These are phyloP conservation scores for Ganoderma multipileum DNA, from an alignment of 1,284 basidiomycete species.

Conservation along the genomic window DNA sequence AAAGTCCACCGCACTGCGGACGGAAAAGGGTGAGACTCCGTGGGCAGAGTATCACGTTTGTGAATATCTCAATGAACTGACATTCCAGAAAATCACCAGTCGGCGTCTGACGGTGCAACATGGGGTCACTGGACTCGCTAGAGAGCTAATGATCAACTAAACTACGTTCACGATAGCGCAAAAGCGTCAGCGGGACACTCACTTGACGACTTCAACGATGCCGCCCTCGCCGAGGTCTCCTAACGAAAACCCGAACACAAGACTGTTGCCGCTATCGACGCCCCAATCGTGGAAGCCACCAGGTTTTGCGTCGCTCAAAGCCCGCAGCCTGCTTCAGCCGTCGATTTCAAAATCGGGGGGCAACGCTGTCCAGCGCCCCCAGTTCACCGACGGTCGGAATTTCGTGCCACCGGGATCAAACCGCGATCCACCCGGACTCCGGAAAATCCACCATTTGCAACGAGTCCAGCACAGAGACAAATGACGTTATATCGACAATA, in stretches of 20 bases:
- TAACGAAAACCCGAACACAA: neutral
- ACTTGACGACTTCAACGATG: neutral
- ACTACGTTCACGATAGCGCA: constrained; percentile 1
- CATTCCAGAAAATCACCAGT: neutral
- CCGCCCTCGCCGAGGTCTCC: neutral
- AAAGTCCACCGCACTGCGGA: neutral
- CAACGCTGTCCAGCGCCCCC: neutral
- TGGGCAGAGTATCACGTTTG: neutral
- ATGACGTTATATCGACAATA: constrained; percentile 12
- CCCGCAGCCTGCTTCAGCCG: neutral
- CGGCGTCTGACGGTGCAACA: neutral
- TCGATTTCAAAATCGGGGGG: neutral
- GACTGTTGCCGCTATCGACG: neutral
- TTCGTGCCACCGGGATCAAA: too few relatives aligned
- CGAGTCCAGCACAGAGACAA: neutral
- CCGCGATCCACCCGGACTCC: neutral
- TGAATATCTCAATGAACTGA: neutral
- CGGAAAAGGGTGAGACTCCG: neutral
- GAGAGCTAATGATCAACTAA: neutral
- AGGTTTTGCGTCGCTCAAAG: neutral
- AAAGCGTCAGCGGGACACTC: neutral
- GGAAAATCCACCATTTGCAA: neutral
- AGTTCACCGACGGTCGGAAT: neutral
- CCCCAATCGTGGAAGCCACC: neutral
- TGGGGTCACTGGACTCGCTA: neutral